Evolutionary conservation across 2,329 filamentous ascomycete species (phyloP).

Genomic region (Trichophyton mentagrophytes): DNA sequence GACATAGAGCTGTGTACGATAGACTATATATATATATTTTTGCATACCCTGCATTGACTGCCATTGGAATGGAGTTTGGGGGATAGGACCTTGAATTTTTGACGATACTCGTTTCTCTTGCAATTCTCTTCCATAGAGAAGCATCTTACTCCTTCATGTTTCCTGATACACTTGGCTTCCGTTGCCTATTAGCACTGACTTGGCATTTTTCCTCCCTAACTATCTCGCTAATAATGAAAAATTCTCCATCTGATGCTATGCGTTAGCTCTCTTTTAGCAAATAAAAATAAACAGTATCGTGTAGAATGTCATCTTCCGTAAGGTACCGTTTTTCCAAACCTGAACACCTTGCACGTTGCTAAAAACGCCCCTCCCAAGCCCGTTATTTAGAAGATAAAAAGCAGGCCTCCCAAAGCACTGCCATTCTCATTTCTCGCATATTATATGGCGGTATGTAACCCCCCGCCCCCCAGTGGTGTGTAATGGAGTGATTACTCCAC

Average conservation of each 20-base stretch:
- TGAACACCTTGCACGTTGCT: neutral
- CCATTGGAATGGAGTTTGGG: neutral
- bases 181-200: neutral
- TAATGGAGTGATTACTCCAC: constrained; percentile 22
- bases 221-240: neutral
- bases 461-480: neutral
- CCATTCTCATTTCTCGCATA: neutral
- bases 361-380: neutral
- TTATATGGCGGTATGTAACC: neutral
- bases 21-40: neutral
- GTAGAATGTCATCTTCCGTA: neutral
- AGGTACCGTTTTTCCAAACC: neutral
- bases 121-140: neutral
- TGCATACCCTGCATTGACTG: neutral
- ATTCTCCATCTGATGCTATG: neutral
- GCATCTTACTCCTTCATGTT: no score
- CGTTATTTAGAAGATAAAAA: neutral
- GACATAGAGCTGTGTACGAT: neutral
- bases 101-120: neutral
- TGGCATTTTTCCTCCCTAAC: neutral
- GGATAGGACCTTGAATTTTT: neutral
- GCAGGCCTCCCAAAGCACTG: neutral
- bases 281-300: neutral
- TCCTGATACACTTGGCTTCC: no score
- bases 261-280: neutral